Evolutionary conservation across 345 rosid species (phyloP), one percentile per base, ranked within the genome.

Genomic region (Salix exigua): DNA sequence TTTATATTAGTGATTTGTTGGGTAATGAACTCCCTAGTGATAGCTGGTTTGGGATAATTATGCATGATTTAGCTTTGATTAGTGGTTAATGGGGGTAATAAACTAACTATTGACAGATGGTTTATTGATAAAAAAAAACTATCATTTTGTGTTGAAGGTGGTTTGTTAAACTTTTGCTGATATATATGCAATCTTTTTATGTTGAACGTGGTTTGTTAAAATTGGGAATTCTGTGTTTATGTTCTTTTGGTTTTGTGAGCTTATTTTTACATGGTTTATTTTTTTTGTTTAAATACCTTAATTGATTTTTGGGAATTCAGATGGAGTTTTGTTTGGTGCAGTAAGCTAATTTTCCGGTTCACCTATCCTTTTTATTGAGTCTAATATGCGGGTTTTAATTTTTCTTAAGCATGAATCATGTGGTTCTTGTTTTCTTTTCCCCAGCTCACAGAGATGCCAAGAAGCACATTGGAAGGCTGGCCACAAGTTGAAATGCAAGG

Each of bases 371-470:
- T 19, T 11, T 3, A 48, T 40, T 69, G 33, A 5, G 60, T 58
- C n/a, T 55, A n/a, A n/a, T n/a, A 55, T n/a, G 14, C n/a, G 26
- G 62, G 28, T n/a, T 55, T 9, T 55, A 1, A n/a, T 55, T 55
- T 11, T 21, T n/a, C 10, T 0, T 33, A 33, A 53, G 1, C 62
- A n/a, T 55, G 3, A 55, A 55, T 55, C 23, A 55, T 9, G 7
- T 40, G 18, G 30, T 37, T 19, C 14, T 82, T 68, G 5, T 61
- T 79, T 58, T 46, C 37, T 62, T 66, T 75, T 76, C 65, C 67
- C 42, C 85, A 93, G 98, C 86, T 92, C 97, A 68, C 33, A 31
- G 21, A 71, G 51, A 64, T 96, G 99, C 86, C 99, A 94, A 87
- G 33, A 28, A 64, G 76, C 73, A 62, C 92, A 94, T 74, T 96